phyloP scores from a whole-genome alignment of 306 rosid genomes.

The Elaeagnus macrophylla region DNA sequence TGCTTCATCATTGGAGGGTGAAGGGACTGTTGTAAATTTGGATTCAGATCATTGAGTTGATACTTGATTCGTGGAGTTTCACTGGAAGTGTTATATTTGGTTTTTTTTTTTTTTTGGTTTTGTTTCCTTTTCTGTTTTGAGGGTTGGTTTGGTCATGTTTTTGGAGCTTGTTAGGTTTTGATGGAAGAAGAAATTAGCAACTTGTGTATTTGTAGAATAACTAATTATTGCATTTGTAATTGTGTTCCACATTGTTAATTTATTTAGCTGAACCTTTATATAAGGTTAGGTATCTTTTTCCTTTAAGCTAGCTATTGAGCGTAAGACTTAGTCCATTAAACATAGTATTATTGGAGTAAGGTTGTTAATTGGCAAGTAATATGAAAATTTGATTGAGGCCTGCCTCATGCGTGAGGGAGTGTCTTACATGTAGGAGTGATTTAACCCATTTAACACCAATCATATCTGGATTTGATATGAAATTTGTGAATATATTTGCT shows the following conservation, averaged over 20 bases:
- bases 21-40: slow-evolving; percentile 26
- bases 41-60: slow-evolving; percentile 43
- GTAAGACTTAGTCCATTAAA: no score
- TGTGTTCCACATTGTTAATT: no score
- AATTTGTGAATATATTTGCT: slow-evolving; percentile 22
- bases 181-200: background rate
- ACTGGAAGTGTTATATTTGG: background rate
- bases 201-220: background rate
- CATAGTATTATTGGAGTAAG: no score
- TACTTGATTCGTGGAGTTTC: slow-evolving; percentile 20
- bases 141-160: slow-evolving; percentile 21
- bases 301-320: no score
- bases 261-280: no score
- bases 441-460: no score
- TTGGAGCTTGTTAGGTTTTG: slow-evolving; percentile 20
- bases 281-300: no score
- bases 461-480: slow-evolving; percentile 17
- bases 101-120: background rate
- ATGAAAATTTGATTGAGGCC: no score
- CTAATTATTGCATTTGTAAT: no score
- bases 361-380: no score
- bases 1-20: slow-evolving; percentile 36
- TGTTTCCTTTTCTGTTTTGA: slow-evolving; percentile 2
- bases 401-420: no score
- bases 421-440: no score